Percentiles rank a stretch among this genome's conserved stretches.
These are phyloP conservation scores for Sphagnum magellanicum DNA, from an alignment of 228 moss, liverwort and hornwort genomes.

Conservation along the genomic window DNA sequence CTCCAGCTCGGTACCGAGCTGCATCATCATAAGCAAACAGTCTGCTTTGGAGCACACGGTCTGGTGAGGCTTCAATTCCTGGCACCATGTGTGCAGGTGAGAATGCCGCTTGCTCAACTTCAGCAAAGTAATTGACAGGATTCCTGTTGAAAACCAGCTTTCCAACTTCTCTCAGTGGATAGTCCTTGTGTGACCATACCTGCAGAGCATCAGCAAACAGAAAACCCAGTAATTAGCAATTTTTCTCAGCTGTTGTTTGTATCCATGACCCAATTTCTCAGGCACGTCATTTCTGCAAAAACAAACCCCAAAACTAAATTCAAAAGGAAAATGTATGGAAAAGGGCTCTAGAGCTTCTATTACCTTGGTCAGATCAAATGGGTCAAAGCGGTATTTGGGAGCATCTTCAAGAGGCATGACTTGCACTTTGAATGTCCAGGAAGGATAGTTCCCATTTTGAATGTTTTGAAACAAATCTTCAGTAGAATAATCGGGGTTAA, in stretches of 20 bases:
- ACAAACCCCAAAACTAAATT: too few relatives aligned
- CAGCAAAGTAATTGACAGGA: conserved; percentile 35
- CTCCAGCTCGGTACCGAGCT: conserved; percentile 24
- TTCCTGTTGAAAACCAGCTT: conserved; percentile 31
- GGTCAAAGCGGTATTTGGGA: conserved; percentile 24
- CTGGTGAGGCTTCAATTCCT: conserved; percentile 44
- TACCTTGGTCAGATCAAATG: conserved; percentile 45
- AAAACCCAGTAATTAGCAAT: neutral
- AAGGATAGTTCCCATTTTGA: conserved; percentile 30
- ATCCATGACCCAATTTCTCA: too few relatives aligned
- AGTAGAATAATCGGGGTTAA: conserved; percentile 35
- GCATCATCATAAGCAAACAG: conserved; percentile 44
- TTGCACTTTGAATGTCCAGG: conserved; percentile 39
- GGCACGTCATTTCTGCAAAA: too few relatives aligned
- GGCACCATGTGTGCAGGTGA: conserved; percentile 40
- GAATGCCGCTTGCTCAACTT: conserved; percentile 40
- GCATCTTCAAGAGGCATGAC: conserved; percentile 53
- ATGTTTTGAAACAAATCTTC: conserved; percentile 38
- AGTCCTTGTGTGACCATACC: conserved; percentile 80
- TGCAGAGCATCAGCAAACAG: neutral
- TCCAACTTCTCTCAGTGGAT: conserved; percentile 72
- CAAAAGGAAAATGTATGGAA: neutral
- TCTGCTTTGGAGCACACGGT: conserved; percentile 28
- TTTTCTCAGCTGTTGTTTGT: neutral
- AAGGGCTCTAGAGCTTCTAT: neutral